Base-by-base conservation (phyloP, 2,329 filamentous ascomycete genomes). In the Aspergillus felis region DNA sequence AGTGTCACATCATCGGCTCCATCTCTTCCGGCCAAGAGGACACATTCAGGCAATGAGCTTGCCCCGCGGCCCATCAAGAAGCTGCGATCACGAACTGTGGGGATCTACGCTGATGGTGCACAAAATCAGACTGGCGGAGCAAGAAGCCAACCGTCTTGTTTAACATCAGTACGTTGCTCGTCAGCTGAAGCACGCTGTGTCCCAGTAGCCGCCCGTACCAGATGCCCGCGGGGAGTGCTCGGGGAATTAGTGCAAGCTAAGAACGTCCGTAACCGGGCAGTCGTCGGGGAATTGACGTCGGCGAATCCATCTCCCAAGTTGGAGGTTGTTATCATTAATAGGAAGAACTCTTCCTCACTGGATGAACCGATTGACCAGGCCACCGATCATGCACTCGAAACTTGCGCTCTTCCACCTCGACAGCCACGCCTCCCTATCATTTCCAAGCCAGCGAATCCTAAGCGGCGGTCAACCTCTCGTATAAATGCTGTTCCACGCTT, bases 291-390 rank as follows among this genome's bases (percentile, higher is more conserved):
- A 42, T n/a, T 41, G 41, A 53, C 50, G 25, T 22, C 53, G 22
- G 24, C 49, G 27, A 50, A 24, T 12, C 25, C 29, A 27, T 55
- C 38, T 41, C 50, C 54, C 3, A 66, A 62, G 38, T 54, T 73
- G 10, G 68, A 71, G 57, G 70, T 73, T 1, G 71, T 73, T 17
- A 66, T 73, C n/a, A 46, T 70, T 54, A 70, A 73, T 44, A 57
- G 58, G n/a, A 63, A 59, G 53, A 57, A 52, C 14, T 12, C 22
- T 25, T 14, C 25, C 22, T 25, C 24, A 47, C 44, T 47, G 44
- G 44, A 27, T 24, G 44, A 47, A 25, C 44, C 44, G 24, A 14
- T 24, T 14, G 44, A 47, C 10, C 5, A 24, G 44, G 6, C 4
- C 10, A 25, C 44, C 12, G 44, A 47, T 47, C 14, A 24, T 24